phyloP scores from a whole-genome alignment of 441 rosid species.

The Syzygium malaccense region DNA sequence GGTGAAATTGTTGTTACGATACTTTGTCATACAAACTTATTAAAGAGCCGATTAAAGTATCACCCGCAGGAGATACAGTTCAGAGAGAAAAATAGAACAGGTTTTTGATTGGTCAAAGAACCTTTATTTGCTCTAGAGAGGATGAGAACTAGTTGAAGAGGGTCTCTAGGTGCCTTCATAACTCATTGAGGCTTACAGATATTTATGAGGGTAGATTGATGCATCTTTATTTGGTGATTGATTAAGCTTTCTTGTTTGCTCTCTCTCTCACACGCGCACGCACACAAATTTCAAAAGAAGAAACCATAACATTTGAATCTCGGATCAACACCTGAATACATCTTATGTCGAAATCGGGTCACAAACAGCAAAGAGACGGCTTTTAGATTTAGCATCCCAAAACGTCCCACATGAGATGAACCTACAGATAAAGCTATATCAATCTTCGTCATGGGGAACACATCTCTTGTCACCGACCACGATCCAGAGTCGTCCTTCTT shows the following conservation, averaged over 20 bases:
- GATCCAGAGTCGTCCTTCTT: neutral
- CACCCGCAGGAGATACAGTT: neutral
- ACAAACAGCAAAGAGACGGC: neutral
- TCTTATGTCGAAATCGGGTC: neutral
- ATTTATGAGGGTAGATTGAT: neutral
- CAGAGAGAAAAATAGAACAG: neutral
- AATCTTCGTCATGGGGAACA: neutral
- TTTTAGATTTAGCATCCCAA: neutral
- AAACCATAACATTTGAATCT: neutral
- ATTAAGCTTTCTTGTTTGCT: neutral
- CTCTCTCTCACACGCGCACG: neutral
- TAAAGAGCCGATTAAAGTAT: neutral
- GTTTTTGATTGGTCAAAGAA: neutral
- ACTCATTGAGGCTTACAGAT: neutral
- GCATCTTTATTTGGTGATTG: neutral
- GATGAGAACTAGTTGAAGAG: neutral
- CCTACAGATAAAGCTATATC: neutral
- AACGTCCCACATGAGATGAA: neutral
- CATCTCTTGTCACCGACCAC: neutral
- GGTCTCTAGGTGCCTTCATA: neutral
- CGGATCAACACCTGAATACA: neutral
- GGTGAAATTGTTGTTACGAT: neutral
- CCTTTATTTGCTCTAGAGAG: neutral
- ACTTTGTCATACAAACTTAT: neutral
- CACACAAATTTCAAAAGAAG: neutral